Percentiles rank a stretch among this genome's conserved stretches.
These are phyloP conservation scores for Vachellia collinsii DNA, from an alignment of 306 rosid species.

Conservation along the genomic window DNA sequence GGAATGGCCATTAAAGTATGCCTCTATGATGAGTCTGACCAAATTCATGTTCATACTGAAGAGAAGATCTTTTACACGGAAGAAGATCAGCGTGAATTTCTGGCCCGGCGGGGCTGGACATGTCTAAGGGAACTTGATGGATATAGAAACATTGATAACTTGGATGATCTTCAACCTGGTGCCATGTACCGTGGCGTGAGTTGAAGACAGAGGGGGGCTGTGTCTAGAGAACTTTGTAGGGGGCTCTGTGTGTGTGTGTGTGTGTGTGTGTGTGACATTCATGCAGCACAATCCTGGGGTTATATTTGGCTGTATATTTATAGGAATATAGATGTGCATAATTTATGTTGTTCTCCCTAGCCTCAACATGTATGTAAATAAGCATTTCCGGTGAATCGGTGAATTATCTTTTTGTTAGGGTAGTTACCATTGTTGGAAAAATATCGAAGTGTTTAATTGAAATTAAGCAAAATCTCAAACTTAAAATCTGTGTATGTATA, in stretches of 20 bases:
- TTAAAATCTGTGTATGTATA: not conserved
- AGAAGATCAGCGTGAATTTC: conserved; percentile 81
- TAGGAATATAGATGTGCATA: conserved; percentile 21
- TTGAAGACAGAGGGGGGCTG: conserved; percentile 52
- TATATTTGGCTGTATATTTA: conserved; percentile 4
- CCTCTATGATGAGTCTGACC: conserved; percentile 81
- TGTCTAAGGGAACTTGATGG: conserved; percentile 77
- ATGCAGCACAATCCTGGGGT: conserved; percentile 9
- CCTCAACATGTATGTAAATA: conserved; percentile 40
- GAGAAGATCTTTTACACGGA: conserved; percentile 85
- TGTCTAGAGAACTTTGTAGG: conserved; percentile 2
- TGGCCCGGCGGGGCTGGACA: conserved; percentile 79
- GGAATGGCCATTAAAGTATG: conserved; percentile 84
- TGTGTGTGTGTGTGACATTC: conserved; percentile 20
- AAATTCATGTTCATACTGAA: conserved; percentile 78
- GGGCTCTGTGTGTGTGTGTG: conserved; percentile 23
- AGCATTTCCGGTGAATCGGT: conserved; percentile 7
- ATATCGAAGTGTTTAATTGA: not conserved
- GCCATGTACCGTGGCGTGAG: conserved; percentile 81
- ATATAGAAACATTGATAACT: conserved; percentile 74
- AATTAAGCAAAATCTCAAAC: not conserved
- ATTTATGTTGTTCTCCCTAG: conserved; percentile 6
- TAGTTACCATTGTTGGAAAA: not conserved
- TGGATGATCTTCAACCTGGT: conserved; percentile 94
- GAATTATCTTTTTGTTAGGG: not conserved